Percentiles rank a stretch among this genome's conserved stretches.
phyloP scores from a whole-genome alignment of 2,329 filamentous ascomycete genomes.

The Emericellopsis atlantica region DNA sequence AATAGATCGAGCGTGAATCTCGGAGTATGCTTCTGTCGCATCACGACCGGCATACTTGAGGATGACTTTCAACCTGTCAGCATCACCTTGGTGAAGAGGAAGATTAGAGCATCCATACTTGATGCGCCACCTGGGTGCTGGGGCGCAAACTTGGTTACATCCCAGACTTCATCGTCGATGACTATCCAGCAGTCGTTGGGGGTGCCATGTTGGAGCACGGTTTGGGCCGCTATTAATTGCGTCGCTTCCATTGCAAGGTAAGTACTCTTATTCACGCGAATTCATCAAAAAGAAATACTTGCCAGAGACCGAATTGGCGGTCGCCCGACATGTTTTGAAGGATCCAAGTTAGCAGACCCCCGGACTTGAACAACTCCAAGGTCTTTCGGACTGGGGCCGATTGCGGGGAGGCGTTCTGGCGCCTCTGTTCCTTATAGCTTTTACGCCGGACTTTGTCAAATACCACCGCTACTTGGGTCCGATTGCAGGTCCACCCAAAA shows the following conservation, averaged over 20 bases:
- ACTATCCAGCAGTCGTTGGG: conserved; percentile 50
- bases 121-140: conserved; percentile 19
- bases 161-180: conserved; percentile 51
- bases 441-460: no score
- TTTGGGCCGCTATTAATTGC: background rate
- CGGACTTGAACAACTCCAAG: no score
- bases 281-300: no score
- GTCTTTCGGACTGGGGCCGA: no score
- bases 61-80: conserved; percentile 8
- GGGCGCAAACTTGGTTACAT: conserved; percentile 49
- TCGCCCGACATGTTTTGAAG: no score
- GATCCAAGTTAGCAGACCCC: no score
- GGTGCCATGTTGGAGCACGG: background rate
- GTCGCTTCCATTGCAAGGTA: background rate
- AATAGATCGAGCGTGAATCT: conserved; percentile 8
- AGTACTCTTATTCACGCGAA: no score
- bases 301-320: no score
- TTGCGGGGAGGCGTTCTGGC: no score
- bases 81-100: background rate
- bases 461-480: no score
- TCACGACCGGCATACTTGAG: conserved; percentile 11
- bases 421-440: no score
- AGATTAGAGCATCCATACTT: background rate
- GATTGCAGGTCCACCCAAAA: no score
- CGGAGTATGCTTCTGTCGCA: conserved; percentile 11